Percentiles rank a stretch among this genome's conserved stretches.
Conservation (phyloP, 495 filamentous ascomycete genomes). For the Penicillium canescens region DNA sequence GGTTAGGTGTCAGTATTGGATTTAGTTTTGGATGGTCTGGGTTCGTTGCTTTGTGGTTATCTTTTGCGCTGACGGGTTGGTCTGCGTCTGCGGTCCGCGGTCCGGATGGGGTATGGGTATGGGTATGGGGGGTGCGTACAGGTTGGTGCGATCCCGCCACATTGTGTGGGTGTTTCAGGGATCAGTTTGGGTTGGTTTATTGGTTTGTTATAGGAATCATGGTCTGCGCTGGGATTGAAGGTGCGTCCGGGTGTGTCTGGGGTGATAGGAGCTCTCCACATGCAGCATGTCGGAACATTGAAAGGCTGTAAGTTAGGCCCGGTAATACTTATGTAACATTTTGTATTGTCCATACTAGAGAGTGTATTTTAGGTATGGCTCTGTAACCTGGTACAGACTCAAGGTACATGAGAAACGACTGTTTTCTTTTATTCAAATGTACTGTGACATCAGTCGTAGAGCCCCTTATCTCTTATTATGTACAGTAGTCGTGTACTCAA, state of each 20-base stretch:
- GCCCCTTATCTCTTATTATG: too few relatives aligned
- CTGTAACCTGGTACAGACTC: neutral
- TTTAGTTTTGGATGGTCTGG: neutral
- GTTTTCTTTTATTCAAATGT: too few relatives aligned
- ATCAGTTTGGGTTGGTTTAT: slow-evolving; percentile 20
- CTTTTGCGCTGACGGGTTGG: neutral
- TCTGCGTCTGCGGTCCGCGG: neutral
- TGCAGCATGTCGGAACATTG: neutral
- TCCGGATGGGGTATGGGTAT: neutral
- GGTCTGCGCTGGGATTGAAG: neutral
- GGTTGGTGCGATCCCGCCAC: slow-evolving; percentile 98
- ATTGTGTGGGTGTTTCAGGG: slow-evolving; percentile 52
- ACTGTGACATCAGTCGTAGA: too few relatives aligned
- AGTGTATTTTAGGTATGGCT: slow-evolving; percentile 1
- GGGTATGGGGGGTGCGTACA: slow-evolving; percentile 55
- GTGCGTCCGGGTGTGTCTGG: neutral
- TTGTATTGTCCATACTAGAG: neutral
- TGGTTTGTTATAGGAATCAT: slow-evolving; percentile 16
- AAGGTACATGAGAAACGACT: too few relatives aligned
- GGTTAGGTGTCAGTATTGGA: slow-evolving; percentile 12
- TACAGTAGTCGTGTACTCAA: too few relatives aligned
- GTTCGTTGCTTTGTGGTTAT: neutral
- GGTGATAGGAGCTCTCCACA: slow-evolving; percentile 8
- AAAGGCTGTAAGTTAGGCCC: slow-evolving; percentile 8
- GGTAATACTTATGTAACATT: slow-evolving; percentile 6